phyloP scores from a whole-genome alignment of 2,329 filamentous ascomycete genomes.

The Tolypocladium cylindrosporum region DNA sequence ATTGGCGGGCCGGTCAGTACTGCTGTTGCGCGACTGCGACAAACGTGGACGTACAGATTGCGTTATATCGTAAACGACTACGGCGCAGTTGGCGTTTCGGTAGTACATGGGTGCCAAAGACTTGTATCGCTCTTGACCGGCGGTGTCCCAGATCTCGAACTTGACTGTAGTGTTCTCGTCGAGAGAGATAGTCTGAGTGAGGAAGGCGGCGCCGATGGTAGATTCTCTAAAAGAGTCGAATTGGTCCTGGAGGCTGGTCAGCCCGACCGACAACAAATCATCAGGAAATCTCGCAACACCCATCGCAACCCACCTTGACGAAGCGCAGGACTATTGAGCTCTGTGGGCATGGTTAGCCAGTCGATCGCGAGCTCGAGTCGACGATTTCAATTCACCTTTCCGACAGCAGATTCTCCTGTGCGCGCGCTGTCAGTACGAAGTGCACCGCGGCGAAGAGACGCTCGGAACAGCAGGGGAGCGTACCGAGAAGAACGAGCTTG shows the following conservation, averaged over 20 bases:
- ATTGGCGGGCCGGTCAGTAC: slow-evolving; percentile 7
- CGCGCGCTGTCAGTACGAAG: not conserved
- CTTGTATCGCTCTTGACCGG: slow-evolving; percentile 97
- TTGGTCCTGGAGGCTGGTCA: slow-evolving; percentile 61
- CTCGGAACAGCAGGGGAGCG: slow-evolving; percentile 16
- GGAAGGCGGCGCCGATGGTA: slow-evolving; percentile 94
- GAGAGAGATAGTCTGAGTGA: slow-evolving; percentile 97
- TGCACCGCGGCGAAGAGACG: not conserved
- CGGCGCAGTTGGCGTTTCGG: slow-evolving; percentile 96
- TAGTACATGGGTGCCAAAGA: slow-evolving; percentile 99
- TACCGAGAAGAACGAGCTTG: slow-evolving; percentile 95
- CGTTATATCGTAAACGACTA: slow-evolving; percentile 98
- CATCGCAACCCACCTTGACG: slow-evolving; percentile 70
- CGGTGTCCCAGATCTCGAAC: slow-evolving; percentile 99
- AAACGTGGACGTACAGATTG: slow-evolving; percentile 65
- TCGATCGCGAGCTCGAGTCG: not conserved
- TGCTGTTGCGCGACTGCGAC: not conserved
- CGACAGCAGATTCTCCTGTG: slow-evolving; percentile 91
- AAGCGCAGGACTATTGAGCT: slow-evolving; percentile 97
- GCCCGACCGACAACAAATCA: not conserved
- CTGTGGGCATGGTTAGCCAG: slow-evolving; percentile 33
- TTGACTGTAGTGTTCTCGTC: slow-evolving; percentile 98
- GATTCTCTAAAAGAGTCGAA: slow-evolving; percentile 97
- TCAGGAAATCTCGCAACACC: not conserved
- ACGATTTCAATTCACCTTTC: slow-evolving; percentile 59